phyloP scores from a whole-genome alignment of 176 grass and related monocot genomes.

The Triticum timopheevii region DNA sequence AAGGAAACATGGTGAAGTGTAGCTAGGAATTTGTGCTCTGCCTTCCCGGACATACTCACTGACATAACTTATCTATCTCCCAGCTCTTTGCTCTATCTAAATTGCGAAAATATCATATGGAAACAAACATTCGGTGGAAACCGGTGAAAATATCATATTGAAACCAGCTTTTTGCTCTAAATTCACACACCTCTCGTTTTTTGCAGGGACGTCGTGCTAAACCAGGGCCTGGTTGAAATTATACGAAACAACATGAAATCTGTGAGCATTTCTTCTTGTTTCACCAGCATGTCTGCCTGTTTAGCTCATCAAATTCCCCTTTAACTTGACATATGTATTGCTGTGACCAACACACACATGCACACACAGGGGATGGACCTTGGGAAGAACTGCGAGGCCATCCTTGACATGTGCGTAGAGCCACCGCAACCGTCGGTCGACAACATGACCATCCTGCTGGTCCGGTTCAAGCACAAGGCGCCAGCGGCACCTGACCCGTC shows the following conservation, averaged over 20 bases:
- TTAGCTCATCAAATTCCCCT: not conserved
- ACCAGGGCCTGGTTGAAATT: constrained; percentile 29
- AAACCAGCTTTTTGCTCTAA: not conserved
- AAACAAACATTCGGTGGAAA: too few relatives aligned
- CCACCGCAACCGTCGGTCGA: not conserved
- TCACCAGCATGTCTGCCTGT: not conserved
- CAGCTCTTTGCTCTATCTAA: constrained; percentile 16
- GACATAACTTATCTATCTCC: not conserved
- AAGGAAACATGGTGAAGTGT: constrained; percentile 2
- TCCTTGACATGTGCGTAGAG: constrained; percentile 15
- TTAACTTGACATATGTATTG: constrained; percentile 13
- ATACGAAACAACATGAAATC: not conserved
- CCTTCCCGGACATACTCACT: not conserved
- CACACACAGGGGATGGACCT: not conserved
- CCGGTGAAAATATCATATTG: too few relatives aligned
- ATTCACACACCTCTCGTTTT: not conserved
- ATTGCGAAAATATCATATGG: not conserved
- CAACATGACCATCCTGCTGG: constrained; percentile 52
- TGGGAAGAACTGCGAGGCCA: constrained; percentile 1
- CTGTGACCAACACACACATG: constrained; percentile 15
- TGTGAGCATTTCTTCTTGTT: constrained; percentile 27
- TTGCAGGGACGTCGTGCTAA: constrained; percentile 41
- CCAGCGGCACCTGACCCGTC: not conserved
- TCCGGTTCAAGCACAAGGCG: constrained; percentile 15
- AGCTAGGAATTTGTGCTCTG: not conserved